phyloP scores from a whole-genome alignment of 805 yeast genomes.

The Pichia phayaonensis region DNA sequence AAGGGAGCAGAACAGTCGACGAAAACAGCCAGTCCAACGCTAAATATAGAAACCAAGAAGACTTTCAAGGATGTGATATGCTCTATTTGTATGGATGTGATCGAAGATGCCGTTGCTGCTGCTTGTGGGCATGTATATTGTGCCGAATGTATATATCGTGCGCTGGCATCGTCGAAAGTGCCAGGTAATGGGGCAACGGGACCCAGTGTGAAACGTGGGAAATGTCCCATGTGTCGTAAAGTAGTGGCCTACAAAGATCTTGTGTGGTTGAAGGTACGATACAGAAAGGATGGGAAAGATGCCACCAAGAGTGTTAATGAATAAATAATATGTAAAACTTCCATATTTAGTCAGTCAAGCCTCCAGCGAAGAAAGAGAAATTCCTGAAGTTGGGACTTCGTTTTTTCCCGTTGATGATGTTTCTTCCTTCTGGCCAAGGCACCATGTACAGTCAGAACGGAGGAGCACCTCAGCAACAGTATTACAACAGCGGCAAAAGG shows the following conservation, averaged over 20 bases:
- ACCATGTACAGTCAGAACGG: background rate
- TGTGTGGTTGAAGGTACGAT: conserved; percentile 25
- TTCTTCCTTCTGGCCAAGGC: background rate
- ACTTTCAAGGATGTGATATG: conserved; percentile 35
- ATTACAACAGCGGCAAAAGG: conserved; percentile 20
- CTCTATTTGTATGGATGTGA: conserved; percentile 51
- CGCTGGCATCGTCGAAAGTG: conserved; percentile 38
- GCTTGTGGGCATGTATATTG: conserved; percentile 57
- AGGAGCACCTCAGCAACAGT: background rate
- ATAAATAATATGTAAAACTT: too few species aligned
- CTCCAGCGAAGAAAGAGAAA: background rate
- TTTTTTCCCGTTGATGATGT: background rate
- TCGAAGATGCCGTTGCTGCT: conserved; percentile 39
- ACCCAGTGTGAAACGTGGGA: conserved; percentile 15
- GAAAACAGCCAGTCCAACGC: conserved; percentile 5
- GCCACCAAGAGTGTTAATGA: background rate
- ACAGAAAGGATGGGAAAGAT: background rate
- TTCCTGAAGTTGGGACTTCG: background rate
- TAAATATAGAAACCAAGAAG: conserved; percentile 10
- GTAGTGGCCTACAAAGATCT: conserved; percentile 24
- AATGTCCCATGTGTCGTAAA: conserved; percentile 30
- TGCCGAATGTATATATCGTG: conserved; percentile 42
- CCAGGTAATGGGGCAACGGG: conserved; percentile 11
- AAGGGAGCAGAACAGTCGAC: conserved; percentile 10
- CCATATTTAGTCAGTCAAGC: too few species aligned